These are phyloP conservation scores for Candida sithepensis DNA, from an alignment of 805 yeast species.

Conservation along the genomic window DNA sequence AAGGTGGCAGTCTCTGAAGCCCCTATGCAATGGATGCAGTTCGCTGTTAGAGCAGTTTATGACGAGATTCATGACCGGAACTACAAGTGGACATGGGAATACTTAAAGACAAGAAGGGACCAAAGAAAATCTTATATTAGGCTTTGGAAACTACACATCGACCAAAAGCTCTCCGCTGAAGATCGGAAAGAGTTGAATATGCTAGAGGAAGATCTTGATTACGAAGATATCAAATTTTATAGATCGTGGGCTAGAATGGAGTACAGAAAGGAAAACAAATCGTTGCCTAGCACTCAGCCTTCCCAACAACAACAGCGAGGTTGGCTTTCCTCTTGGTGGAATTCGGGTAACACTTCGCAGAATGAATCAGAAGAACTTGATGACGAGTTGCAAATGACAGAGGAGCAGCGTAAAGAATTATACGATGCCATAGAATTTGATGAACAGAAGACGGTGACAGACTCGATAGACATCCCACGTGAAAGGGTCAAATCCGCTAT, in stretches of 20 bases:
- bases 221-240: slow-evolving; percentile 81
- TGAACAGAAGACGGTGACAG: slow-evolving; percentile 50
- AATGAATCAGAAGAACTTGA: slow-evolving; percentile 15
- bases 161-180: slow-evolving; percentile 27
- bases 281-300: slow-evolving; percentile 11
- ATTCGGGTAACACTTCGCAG: slow-evolving; percentile 16
- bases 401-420: slow-evolving; percentile 83
- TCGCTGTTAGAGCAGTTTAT: slow-evolving; percentile 72
- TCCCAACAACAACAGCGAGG: slow-evolving; percentile 33
- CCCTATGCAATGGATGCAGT: slow-evolving; percentile 79
- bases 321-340: slow-evolving; percentile 75
- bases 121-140: slow-evolving; percentile 63
- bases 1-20: slow-evolving; percentile 46
- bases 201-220: slow-evolving; percentile 58
- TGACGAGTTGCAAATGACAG: slow-evolving; percentile 55
- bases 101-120: slow-evolving; percentile 65
- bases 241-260: slow-evolving; percentile 74
- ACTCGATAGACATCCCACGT: slow-evolving; percentile 63
- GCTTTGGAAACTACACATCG: slow-evolving; percentile 63
- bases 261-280: slow-evolving; percentile 47
- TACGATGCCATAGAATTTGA: slow-evolving; percentile 93
- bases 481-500: slow-evolving; percentile 69
- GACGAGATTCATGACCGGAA: slow-evolving; percentile 79
- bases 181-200: slow-evolving; percentile 39
- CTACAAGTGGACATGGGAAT: slow-evolving; percentile 86